Percentiles rank a stretch among this genome's conserved stretches.
Conservation (phyloP, 2,329 filamentous ascomycete species). For the Pseudonectria buxi region DNA sequence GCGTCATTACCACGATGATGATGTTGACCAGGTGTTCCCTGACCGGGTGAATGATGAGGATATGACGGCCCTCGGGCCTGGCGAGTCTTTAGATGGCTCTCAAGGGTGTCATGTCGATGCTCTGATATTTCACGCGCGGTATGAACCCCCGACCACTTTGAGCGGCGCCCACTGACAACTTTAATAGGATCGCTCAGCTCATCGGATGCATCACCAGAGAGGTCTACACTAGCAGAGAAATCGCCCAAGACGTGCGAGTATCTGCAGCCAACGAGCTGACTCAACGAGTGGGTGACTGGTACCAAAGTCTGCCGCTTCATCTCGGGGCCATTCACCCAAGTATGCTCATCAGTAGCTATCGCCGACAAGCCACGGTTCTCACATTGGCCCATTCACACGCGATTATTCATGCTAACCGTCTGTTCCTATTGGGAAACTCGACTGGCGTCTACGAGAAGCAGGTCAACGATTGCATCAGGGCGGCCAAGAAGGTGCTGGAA, state of each 20-base stretch:
- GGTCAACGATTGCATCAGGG: slow-evolving; percentile 36
- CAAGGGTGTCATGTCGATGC: slow-evolving; percentile 45
- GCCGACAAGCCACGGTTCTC: slow-evolving; percentile 44
- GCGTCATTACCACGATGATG: slow-evolving; percentile 53
- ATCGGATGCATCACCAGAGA: slow-evolving; percentile 33
- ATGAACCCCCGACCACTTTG: neutral
- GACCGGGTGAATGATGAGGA: slow-evolving; percentile 50
- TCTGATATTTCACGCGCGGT: slow-evolving; percentile 38
- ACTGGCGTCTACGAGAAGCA: slow-evolving; percentile 11
- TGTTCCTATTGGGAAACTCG: slow-evolving; percentile 40
- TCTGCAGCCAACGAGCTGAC: slow-evolving; percentile 32
- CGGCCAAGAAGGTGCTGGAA: slow-evolving; percentile 28
- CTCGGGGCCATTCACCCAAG: slow-evolving; percentile 37
- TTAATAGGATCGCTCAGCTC: slow-evolving; percentile 29
- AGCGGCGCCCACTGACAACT: accelerated
- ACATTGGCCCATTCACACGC: slow-evolving; percentile 49
- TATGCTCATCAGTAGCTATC: slow-evolving; percentile 39
- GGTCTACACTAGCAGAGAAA: slow-evolving; percentile 33
- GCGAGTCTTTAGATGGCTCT: slow-evolving; percentile 19
- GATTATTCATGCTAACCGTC: slow-evolving; percentile 48
- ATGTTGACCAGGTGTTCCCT: slow-evolving; percentile 57
- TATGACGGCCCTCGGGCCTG: slow-evolving; percentile 38
- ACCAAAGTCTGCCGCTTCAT: slow-evolving; percentile 33
- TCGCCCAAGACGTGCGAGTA: slow-evolving; percentile 30
- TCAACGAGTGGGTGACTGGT: slow-evolving; percentile 33